These are phyloP conservation scores for Boechera stricta DNA, from an alignment of 345 rosid genomes.

Conservation along the genomic window DNA sequence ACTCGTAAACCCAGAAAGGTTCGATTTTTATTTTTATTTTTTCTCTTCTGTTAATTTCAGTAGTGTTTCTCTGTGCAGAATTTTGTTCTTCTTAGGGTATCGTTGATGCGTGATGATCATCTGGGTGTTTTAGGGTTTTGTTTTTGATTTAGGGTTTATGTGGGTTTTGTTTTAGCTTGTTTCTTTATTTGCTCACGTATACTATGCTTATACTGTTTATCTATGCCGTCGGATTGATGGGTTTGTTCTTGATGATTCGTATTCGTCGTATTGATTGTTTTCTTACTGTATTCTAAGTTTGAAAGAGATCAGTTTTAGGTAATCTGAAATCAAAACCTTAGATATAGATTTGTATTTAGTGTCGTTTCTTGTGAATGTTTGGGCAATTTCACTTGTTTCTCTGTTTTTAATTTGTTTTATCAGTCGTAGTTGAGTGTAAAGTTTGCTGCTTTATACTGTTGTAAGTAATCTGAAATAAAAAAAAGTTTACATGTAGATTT, in stretches of 20 bases:
- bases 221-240: background rate
- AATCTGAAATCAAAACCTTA: background rate
- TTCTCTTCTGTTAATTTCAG: background rate
- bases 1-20: conserved; percentile 67
- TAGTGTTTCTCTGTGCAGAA: background rate
- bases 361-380: background rate
- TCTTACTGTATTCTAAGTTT: background rate
- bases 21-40: background rate
- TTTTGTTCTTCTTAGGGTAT: background rate
- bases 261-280: conserved; percentile 1
- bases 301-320: conserved; percentile 5
- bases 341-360: background rate
- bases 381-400: conserved; percentile 1
- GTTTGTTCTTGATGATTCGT: conserved; percentile 4
- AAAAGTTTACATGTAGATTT: background rate
- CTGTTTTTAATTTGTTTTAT: conserved; percentile 7
- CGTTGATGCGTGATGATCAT: conserved; percentile 36
- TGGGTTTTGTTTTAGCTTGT: conserved; percentile 2
- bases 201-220: background rate
- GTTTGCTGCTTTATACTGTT: conserved; percentile 31
- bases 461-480: background rate
- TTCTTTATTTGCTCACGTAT: background rate
- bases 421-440: background rate
- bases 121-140: conserved; percentile 31
- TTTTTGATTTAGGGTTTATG: conserved; percentile 33